phyloP scores from a whole-genome alignment of 1,139 yeast species.

The Suzukiozyma palmioleophila region DNA sequence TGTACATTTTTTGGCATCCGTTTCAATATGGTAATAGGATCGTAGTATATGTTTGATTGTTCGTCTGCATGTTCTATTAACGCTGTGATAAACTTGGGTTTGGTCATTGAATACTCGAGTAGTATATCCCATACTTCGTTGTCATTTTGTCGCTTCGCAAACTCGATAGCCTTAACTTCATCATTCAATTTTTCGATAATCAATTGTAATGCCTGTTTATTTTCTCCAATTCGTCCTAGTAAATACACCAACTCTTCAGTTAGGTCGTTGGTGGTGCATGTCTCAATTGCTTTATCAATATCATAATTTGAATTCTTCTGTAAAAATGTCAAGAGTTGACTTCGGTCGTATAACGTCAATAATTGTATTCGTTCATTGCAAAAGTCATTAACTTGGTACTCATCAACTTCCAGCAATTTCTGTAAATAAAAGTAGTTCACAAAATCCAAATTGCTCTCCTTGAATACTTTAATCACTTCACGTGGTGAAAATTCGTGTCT shows the following conservation, averaged over 20 bases:
- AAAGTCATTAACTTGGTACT: conserved; percentile 46
- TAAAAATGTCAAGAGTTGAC: conserved; percentile 49
- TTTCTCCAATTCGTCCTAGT: conserved; percentile 80
- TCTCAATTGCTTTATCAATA: conserved; percentile 59
- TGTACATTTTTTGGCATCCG: conserved; percentile 59
- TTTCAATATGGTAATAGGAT: conserved; percentile 63
- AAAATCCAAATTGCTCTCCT: conserved; percentile 40
- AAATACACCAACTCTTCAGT: conserved; percentile 75
- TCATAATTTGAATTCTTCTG: conserved; percentile 52
- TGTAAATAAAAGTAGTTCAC: conserved; percentile 62
- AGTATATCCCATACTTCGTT: conserved; percentile 75
- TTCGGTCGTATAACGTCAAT: conserved; percentile 57
- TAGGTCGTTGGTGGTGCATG: conserved; percentile 52
- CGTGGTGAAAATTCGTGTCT: conserved; percentile 61
- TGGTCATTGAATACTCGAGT: conserved; percentile 63
- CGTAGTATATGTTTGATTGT: conserved; percentile 44
- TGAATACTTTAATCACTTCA: conserved; percentile 45
- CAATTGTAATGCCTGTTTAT: conserved; percentile 65
- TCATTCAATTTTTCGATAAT: conserved; percentile 76
- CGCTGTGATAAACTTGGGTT: conserved; percentile 71
- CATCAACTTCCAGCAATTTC: conserved; percentile 50
- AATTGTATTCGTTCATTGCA: conserved; percentile 66
- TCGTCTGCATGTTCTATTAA: conserved; percentile 69
- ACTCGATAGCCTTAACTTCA: conserved; percentile 75
- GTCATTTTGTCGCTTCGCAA: conserved; percentile 72